Evolutionary conservation across 1,139 yeast species (phyloP), one percentile per base, ranked within the genome.

Genomic region (Hansenula sp.): DNA sequence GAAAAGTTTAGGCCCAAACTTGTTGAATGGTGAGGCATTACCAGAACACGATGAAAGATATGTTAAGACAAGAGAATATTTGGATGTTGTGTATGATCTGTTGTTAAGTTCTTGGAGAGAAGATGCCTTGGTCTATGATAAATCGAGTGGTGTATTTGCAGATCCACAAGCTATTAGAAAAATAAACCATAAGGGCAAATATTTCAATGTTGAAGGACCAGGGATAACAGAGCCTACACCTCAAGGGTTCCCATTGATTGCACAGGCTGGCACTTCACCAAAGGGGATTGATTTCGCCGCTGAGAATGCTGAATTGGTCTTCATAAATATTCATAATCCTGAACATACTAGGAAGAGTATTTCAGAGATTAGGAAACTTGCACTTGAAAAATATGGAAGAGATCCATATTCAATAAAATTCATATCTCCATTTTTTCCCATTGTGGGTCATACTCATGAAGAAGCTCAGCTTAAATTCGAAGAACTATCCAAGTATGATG

Each of bases 251-350:
- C 74, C 74, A 1, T 67, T 68, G 3, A 58, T 71, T 36, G 57
- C 70, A 35, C 76, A 71, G 50, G 76, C 76, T 2, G 76, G 76
- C n/a, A 63, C 72, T 16, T 68, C 75, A 0, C 55, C 63, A 10
- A 62, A 62, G 11, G 75, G 75, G n/a, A 64, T 62, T 43, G 64
- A 66, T 5, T 66, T 67, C 54, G 75, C 74, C 11, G 76, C 76
- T 16, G 62, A 63, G 45, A 63, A 68, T 53, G 75, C 74, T 2
- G 76, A 71, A 50, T 62, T 63, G 10, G 66, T 69, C 8, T 70
- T 1, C 45, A 41, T n/a, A 47, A 53, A 10, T n/a, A n/a, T n/a
- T n/a, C n/a, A n/a, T n/a, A n/a, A n/a, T n/a, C n/a, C n/a, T n/a
- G n/a, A n/a, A n/a, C n/a, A n/a, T n/a, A n/a, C n/a, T n/a, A n/a